Conservation (phyloP, 2,329 filamentous ascomycete genomes). For the Calonectria hawksworthii region DNA sequence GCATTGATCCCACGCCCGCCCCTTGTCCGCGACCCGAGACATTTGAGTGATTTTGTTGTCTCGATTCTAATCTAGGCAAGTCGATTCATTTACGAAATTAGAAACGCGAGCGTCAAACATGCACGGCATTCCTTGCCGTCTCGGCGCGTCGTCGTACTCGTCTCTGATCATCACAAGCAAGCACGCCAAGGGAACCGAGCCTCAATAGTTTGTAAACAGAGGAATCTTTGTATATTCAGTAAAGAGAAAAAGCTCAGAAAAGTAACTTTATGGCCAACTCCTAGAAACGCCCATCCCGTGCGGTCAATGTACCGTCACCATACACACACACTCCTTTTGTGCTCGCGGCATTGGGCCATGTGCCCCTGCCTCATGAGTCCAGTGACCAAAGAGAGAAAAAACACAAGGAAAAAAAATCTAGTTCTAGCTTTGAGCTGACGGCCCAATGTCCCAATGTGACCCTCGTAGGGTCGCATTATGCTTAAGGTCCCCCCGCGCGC, state of each 20-base stretch:
- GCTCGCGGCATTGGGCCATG: not conserved
- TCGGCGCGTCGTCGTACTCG: no score
- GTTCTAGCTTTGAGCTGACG: not conserved
- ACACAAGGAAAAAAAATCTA: conserved; percentile 5
- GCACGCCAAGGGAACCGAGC: no score
- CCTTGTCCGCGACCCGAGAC: not conserved
- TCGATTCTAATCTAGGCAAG: not conserved
- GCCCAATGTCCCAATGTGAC: not conserved
- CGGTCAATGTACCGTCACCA: conserved; percentile 1
- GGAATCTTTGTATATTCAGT: conserved; percentile 9
- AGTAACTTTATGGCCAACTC: not conserved
- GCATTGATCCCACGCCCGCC: not conserved
- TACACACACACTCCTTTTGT: not conserved
- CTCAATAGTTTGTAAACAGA: not conserved
- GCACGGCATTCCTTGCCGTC: not conserved
- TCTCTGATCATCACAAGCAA: no score
- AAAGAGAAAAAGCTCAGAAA: not conserved
- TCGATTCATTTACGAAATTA: not conserved
- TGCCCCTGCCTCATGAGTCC: not conserved
- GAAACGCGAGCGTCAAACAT: not conserved
- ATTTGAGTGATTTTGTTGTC: not conserved
- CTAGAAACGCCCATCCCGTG: conserved; percentile 8
- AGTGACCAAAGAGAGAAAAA: not conserved
- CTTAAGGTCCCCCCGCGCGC: not conserved
- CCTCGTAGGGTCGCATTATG: not conserved